These are phyloP conservation scores for Tricholoma saponaceum DNA, from an alignment of 768 basidiomycete genomes.

Conservation along the genomic window DNA sequence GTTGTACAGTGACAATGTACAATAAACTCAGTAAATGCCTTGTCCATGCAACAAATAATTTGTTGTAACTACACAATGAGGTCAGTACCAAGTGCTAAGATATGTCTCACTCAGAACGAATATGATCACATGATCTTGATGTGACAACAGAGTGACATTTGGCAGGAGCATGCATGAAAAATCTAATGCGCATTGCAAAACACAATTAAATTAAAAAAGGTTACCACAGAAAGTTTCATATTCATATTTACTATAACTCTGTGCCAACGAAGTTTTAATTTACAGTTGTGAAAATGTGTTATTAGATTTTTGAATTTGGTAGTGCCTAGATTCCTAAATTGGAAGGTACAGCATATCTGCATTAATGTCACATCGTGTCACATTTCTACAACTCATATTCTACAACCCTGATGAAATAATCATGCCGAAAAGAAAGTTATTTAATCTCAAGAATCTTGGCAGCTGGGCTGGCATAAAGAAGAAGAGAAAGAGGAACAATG, in stretches of 20 bases:
- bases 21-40: too few relatives aligned
- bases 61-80: too few relatives aligned
- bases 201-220: not conserved
- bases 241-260: not conserved
- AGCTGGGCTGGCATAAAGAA: conserved; percentile 7
- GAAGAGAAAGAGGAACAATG: conserved; percentile 1
- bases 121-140: not conserved
- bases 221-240: not conserved
- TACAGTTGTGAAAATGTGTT: not conserved
- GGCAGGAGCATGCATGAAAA: not conserved
- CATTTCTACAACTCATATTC: not conserved
- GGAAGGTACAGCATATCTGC: not conserved
- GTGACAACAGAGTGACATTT: not conserved
- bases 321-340: not conserved
- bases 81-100: too few relatives aligned
- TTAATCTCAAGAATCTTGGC: conserved; percentile 6
- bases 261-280: not conserved
- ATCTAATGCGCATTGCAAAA: not conserved
- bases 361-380: not conserved
- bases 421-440: conserved; percentile 2
- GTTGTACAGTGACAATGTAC: too few relatives aligned
- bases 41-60: too few relatives aligned
- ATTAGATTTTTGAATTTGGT: not conserved
- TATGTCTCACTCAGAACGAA: not conserved
- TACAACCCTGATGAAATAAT: not conserved